Base-by-base conservation (phyloP, 176 grass and related monocot species). In the Oropetium thomaeum region DNA sequence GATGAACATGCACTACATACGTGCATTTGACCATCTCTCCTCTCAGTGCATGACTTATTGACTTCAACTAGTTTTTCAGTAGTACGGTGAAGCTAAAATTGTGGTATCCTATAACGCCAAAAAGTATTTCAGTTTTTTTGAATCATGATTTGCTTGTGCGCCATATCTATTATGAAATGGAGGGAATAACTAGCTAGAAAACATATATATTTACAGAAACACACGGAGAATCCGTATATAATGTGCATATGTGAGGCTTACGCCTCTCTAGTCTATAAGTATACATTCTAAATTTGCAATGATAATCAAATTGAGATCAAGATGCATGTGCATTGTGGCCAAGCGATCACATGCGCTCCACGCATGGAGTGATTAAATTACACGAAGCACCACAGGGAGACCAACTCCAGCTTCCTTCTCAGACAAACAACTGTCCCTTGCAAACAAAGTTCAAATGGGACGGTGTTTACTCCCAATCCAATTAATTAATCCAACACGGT, bases 371-470 rank as follows among this genome's bases (percentile, higher is more conserved):
- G 53, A 32, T 58, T 67, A 71, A 76, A 67, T 27, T 71, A 76
- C 37, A 44, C 31, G 72, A 47, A 70, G 28, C 58, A 70, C 10
- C 10, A 38, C 31, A 13, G 43, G 51, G 39, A 45, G 60, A 84
- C 65, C 43, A 73, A 71, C 17, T 28, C 38, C 26, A 61, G 71
- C 71, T 74, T 75, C 71, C 72, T 82, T 88, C 44, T 88, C 49
- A 79, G 31, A 79, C 73, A 85, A 92, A 79, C 82, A 85, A 76
- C 67, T 80, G 81, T 42, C 68, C 31, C 38, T 62, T 62, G 22
- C 58, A 72, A 72, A 72, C 37, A n/a, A 33, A 72, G 34, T 82
- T 53, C 48, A 77, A 79, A 89, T 49, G 57, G 81, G 70, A 77
- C 28, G 70, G 52, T 69, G 76, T 47, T 47, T 26, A n/a, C 57